A percentile compares a stretch with the other conserved stretches of the same genome.
phyloP scores from a whole-genome alignment of 2,329 filamentous ascomycete species.

The Penicillium verrucosum region DNA sequence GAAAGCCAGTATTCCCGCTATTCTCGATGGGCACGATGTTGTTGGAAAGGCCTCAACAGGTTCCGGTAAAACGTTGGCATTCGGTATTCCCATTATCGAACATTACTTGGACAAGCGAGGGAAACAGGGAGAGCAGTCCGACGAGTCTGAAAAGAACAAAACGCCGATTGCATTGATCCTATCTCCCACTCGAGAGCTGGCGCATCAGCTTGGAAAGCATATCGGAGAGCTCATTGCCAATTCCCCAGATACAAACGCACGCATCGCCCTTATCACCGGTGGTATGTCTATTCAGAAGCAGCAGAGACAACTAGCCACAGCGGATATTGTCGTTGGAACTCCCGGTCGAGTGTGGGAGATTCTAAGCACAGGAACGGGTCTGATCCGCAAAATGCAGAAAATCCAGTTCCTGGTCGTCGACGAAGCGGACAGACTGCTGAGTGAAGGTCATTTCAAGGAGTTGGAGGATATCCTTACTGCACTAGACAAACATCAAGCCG shows the following conservation, averaged over 20 bases:
- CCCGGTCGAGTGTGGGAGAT: slow-evolving; percentile 95
- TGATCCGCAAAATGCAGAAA: slow-evolving; percentile 67
- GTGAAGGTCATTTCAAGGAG: slow-evolving; percentile 93
- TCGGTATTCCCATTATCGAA: slow-evolving; percentile 89
- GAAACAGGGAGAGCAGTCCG: slow-evolving; percentile 37
- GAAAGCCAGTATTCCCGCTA: slow-evolving; percentile 71
- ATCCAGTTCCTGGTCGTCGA: slow-evolving; percentile 86
- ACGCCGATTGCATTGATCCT: slow-evolving; percentile 73
- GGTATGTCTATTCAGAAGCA: slow-evolving; percentile 95
- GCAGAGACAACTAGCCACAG: slow-evolving; percentile 74
- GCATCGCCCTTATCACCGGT: slow-evolving; percentile 82
- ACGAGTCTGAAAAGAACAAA: slow-evolving; percentile 35
- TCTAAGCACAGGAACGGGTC: slow-evolving; percentile 68
- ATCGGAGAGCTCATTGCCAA: slow-evolving; percentile 69
- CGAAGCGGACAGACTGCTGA: slow-evolving; percentile 87
- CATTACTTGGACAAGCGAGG: slow-evolving; percentile 61
- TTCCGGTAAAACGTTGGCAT: slow-evolving; percentile 94
- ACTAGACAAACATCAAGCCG: slow-evolving; percentile 63
- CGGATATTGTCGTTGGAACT: slow-evolving; percentile 90
- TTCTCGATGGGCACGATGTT: slow-evolving; percentile 80
- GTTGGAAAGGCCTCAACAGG: slow-evolving; percentile 95
- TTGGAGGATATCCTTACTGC: slow-evolving; percentile 81
- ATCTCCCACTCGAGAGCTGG: slow-evolving; percentile 88
- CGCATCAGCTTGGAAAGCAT: slow-evolving; percentile 85
- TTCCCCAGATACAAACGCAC: slow-evolving; percentile 58